These are phyloP conservation scores for Flaveria bidentis DNA, from an alignment of 129 eudicot species.

Conservation along the genomic window DNA sequence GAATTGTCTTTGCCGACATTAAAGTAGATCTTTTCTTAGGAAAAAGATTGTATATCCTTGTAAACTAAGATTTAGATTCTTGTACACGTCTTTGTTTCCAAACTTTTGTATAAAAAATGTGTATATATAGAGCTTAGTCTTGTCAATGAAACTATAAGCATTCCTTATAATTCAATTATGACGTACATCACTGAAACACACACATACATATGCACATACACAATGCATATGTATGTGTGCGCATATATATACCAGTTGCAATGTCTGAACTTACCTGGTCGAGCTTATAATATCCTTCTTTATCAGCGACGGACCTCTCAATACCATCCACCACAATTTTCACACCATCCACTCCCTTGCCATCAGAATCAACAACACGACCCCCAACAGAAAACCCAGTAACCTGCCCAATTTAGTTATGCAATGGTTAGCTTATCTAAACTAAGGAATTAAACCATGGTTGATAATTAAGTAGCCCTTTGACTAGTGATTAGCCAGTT, in stretches of 20 bases:
- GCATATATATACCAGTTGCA: slow-evolving; percentile 7
- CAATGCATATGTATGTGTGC: neutral
- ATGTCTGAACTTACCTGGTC: slow-evolving; percentile 70
- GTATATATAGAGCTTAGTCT: slow-evolving; percentile 12
- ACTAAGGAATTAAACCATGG: slow-evolving; percentile 18
- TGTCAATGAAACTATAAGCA: neutral
- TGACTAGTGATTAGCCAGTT: slow-evolving; percentile 19
- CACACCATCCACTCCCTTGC: slow-evolving; percentile 79
- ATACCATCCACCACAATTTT: slow-evolving; percentile 78
- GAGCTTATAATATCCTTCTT: slow-evolving; percentile 90
- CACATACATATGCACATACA: neutral
- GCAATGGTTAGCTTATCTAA: slow-evolving; percentile 16
- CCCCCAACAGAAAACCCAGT: slow-evolving; percentile 99
- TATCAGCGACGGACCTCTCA: slow-evolving; percentile 81
- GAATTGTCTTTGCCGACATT: neutral
- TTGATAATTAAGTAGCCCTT: slow-evolving; percentile 9
- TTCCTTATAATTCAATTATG: neutral
- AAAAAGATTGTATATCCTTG: neutral
- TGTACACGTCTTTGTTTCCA: neutral
- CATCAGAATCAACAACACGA: slow-evolving; percentile 84
- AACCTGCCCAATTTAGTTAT: slow-evolving; percentile 48
- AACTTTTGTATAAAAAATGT: neutral
- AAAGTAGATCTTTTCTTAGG: neutral
- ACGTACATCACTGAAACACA: neutral
- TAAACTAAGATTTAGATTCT: neutral